Evolutionary conservation across 805 yeast genomes (phyloP).

Genomic region (Wickerhamiella occidentalis): DNA sequence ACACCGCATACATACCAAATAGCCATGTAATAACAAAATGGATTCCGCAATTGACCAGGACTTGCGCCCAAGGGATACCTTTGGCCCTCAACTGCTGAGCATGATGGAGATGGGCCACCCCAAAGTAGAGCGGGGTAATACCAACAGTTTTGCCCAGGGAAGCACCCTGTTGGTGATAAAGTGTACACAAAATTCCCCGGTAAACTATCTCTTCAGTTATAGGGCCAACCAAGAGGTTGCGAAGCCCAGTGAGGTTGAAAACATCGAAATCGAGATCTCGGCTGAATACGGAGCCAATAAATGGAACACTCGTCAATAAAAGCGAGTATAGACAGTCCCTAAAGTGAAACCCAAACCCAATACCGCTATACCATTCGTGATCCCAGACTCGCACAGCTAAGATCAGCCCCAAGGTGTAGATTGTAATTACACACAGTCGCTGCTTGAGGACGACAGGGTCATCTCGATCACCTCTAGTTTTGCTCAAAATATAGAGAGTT

Average conservation of each 20-base stretch:
- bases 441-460: conserved; percentile 4
- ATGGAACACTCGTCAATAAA: background rate
- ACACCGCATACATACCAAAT: conserved; percentile 59
- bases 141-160: conserved; percentile 23
- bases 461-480: conserved; percentile 1
- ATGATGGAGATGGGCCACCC: conserved; percentile 71
- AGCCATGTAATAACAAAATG: conserved; percentile 56
- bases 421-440: background rate
- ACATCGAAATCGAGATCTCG: background rate
- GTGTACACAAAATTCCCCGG: conserved; percentile 36
- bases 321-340: background rate
- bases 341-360: background rate
- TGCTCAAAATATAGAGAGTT: background rate
- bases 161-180: conserved; percentile 22
- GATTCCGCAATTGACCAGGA: conserved; percentile 32
- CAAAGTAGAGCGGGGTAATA: conserved; percentile 54
- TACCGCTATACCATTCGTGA: background rate
- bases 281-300: background rate
- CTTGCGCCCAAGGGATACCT: conserved; percentile 24
- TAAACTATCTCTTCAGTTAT: conserved; percentile 66
- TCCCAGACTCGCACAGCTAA: no score
- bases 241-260: conserved; percentile 27
- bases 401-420: background rate
- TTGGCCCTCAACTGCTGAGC: conserved; percentile 37
- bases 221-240: conserved; percentile 62